phyloP scores from a whole-genome alignment of 306 rosid genomes.

The Begonia peltatifolia region DNA sequence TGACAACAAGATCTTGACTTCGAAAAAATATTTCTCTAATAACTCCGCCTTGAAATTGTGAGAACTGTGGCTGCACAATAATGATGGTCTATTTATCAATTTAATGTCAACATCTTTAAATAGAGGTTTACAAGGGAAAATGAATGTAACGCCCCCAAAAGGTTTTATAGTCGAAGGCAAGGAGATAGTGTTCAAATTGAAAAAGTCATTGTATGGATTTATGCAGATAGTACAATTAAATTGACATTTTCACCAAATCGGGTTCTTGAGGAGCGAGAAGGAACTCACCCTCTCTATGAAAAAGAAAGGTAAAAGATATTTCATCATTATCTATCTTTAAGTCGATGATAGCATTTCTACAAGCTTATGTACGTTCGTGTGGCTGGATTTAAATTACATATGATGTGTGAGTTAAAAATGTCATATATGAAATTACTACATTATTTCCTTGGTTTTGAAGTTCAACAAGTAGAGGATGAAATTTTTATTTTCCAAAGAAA shows the following conservation, averaged over 20 bases:
- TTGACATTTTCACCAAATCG: neutral
- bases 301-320: neutral
- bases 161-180: neutral
- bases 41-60: neutral
- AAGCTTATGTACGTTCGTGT: neutral
- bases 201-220: neutral
- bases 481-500: neutral
- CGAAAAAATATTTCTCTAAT: conserved; percentile 1
- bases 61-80: neutral
- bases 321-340: neutral
- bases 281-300: neutral
- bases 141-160: neutral
- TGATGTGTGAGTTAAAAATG: neutral
- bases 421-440: neutral
- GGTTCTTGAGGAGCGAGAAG: conserved; percentile 1
- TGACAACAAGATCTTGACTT: neutral
- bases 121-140: neutral
- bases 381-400: neutral
- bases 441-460: neutral
- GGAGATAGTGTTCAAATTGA: neutral
- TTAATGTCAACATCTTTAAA: neutral
- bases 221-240: neutral
- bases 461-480: neutral
- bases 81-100: neutral
- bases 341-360: neutral